phyloP scores from a whole-genome alignment of 257 asterid species.

The Anisodus acutangulus region DNA sequence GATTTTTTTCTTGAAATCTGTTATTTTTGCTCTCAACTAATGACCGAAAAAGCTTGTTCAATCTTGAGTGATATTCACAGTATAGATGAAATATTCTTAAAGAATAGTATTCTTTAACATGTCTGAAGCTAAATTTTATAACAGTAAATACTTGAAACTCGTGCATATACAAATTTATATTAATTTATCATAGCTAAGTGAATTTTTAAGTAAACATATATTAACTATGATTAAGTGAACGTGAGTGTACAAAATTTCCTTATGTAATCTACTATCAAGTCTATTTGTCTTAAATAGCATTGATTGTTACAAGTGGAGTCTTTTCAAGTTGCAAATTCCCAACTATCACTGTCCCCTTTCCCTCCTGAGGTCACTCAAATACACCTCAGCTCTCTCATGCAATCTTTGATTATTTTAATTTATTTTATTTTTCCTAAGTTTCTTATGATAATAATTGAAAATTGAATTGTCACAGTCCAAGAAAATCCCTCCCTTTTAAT shows the following conservation, averaged over 20 bases:
- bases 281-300: background rate
- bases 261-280: too few species aligned
- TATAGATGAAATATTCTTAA: too few species aligned
- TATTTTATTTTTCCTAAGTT: background rate
- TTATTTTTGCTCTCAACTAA: too few species aligned
- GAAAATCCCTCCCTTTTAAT: constrained; percentile 24
- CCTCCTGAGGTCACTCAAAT: background rate
- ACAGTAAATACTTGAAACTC: background rate
- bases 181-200: too few species aligned
- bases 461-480: background rate
- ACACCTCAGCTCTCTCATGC: background rate
- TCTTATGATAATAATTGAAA: background rate
- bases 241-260: too few species aligned
- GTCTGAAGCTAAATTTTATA: background rate
- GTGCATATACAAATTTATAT: too few species aligned
- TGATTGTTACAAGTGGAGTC: background rate
- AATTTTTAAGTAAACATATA: too few species aligned
- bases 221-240: too few species aligned
- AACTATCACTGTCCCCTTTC: background rate
- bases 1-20: too few species aligned
- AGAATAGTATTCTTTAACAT: too few species aligned
- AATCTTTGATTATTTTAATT: background rate
- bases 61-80: too few species aligned
- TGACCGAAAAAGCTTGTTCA: too few species aligned
- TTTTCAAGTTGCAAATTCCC: background rate